Percentiles rank a stretch among this genome's conserved stretches.
Evolutionary conservation across 2,329 filamentous ascomycete genomes (phyloP).

Genomic region (Pseudogymnoascus pannorum): DNA sequence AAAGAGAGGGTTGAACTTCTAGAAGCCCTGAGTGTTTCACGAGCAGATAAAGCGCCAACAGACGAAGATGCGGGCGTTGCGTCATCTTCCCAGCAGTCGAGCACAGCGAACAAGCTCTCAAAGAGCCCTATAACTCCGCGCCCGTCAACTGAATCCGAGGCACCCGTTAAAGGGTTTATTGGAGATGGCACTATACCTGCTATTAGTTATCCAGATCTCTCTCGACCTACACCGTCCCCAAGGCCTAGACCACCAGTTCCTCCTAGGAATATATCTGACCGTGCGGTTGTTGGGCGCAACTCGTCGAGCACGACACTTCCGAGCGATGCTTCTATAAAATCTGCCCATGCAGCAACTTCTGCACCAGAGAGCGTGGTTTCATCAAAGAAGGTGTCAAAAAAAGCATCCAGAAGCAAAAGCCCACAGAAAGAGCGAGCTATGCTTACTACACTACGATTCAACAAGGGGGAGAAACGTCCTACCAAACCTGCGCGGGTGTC

Average conservation of each 20-base stretch:
- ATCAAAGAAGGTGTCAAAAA: slow-evolving; percentile 24
- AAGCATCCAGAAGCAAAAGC: slow-evolving; percentile 41
- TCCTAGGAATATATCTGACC: slow-evolving; percentile 45
- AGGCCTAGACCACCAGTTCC: slow-evolving; percentile 38
- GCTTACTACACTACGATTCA: slow-evolving; percentile 53
- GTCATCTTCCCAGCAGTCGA: not conserved
- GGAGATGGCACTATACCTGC: slow-evolving; percentile 77
- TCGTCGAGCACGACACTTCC: slow-evolving; percentile 10
- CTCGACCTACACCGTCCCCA: slow-evolving; percentile 52
- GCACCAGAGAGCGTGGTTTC: slow-evolving; percentile 19
- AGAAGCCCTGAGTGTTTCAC: slow-evolving; percentile 67
- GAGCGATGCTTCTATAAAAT: not conserved
- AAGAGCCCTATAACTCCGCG: slow-evolving; percentile 23
- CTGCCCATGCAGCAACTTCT: slow-evolving; percentile 11
- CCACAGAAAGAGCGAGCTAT: slow-evolving; percentile 52
- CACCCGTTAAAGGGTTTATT: slow-evolving; percentile 51
- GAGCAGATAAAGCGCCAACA: slow-evolving; percentile 35
- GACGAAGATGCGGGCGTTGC: slow-evolving; percentile 18
- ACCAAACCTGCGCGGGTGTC: slow-evolving; percentile 32
- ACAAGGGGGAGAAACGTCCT: slow-evolving; percentile 38
- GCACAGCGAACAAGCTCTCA: slow-evolving; percentile 17
- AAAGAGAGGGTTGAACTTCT: slow-evolving; percentile 88
- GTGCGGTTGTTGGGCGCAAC: slow-evolving; percentile 32
- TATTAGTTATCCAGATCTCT: slow-evolving; percentile 71
- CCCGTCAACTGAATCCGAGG: slow-evolving; percentile 23